phyloP scores from a whole-genome alignment of 306 rosid species.

The Vachellia collinsii region DNA sequence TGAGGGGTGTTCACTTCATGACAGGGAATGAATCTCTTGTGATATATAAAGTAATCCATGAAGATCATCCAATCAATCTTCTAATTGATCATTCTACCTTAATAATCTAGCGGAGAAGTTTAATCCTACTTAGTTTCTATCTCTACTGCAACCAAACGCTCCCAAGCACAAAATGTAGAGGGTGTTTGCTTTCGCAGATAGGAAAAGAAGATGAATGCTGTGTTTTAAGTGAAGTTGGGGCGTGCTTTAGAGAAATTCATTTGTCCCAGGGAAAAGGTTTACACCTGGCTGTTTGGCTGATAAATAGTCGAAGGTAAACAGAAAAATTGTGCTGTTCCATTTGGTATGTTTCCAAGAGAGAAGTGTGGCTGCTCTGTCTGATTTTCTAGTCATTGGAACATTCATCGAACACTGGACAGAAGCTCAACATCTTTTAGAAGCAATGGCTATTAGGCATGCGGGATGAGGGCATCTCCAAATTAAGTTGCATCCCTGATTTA shows the following conservation, averaged over 20 bases:
- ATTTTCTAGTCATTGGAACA: not conserved
- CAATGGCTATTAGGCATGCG: not conserved
- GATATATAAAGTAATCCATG: not conserved
- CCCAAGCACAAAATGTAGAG: not conserved
- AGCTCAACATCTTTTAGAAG: not conserved
- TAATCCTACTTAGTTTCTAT: not conserved
- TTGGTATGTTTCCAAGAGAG: not conserved
- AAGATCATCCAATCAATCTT: not conserved
- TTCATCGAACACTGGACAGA: conserved; percentile 14
- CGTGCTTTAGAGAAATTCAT: not conserved
- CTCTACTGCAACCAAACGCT: conserved; percentile 14
- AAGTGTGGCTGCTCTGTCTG: not conserved
- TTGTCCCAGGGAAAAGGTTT: not conserved
- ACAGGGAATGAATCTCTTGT: not conserved
- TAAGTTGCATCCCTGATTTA: not conserved
- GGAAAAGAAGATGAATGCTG: not conserved
- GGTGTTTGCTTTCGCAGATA: not conserved
- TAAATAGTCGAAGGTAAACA: not conserved
- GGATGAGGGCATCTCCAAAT: not conserved
- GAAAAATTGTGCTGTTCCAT: not conserved
- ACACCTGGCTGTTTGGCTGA: not conserved
- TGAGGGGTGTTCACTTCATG: conserved; percentile 9
- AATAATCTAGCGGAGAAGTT: conserved; percentile 14
- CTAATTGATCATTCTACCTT: not conserved
- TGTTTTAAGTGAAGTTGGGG: conserved; percentile 4